Percentiles rank a stretch among this genome's conserved stretches.
phyloP scores from a whole-genome alignment of 768 basidiomycete genomes.

The Rossbeevera mucosa region DNA sequence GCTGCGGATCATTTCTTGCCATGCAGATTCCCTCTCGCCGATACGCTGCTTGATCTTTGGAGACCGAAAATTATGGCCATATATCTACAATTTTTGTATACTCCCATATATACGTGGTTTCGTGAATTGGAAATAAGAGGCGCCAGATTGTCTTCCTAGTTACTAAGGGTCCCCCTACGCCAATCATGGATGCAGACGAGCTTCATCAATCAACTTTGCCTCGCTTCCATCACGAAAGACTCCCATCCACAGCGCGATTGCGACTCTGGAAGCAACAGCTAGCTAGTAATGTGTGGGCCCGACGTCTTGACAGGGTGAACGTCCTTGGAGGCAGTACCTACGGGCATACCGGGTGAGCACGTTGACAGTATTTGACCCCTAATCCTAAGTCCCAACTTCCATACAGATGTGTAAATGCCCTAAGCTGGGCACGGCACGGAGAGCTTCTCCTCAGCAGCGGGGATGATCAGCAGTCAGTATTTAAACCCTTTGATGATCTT shows the following conservation, averaged over 20 bases:
- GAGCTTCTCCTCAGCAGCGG: slow-evolving; percentile 64
- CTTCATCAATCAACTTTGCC: slow-evolving; percentile 3
- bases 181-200: slow-evolving; percentile 12
- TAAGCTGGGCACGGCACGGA: slow-evolving; percentile 69
- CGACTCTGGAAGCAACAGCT: slow-evolving; percentile 22
- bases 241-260: slow-evolving; percentile 21
- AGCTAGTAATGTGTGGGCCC: slow-evolving; percentile 24
- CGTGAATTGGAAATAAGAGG: not conserved
- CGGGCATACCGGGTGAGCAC: slow-evolving; percentile 68
- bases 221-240: slow-evolving; percentile 1
- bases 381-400: not conserved
- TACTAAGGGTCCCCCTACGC: not conserved
- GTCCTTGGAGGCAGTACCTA: slow-evolving; percentile 57
- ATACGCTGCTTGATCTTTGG: slow-evolving; percentile 16
- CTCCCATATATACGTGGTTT: not conserved
- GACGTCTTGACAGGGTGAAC: slow-evolving; percentile 58
- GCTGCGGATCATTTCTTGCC: not conserved
- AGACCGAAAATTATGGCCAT: not conserved
- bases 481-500: not conserved
- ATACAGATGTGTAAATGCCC: slow-evolving; percentile 68
- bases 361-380: slow-evolving; percentile 1
- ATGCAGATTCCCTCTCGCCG: not conserved
- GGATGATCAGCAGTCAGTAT: slow-evolving; percentile 62
- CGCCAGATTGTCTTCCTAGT: not conserved
- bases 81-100: not conserved